A percentile compares a stretch with the other conserved stretches of the same genome.
These are phyloP conservation scores for Colletotrichum godetiae DNA, from an alignment of 2,329 filamentous ascomycete genomes.

Conservation along the genomic window DNA sequence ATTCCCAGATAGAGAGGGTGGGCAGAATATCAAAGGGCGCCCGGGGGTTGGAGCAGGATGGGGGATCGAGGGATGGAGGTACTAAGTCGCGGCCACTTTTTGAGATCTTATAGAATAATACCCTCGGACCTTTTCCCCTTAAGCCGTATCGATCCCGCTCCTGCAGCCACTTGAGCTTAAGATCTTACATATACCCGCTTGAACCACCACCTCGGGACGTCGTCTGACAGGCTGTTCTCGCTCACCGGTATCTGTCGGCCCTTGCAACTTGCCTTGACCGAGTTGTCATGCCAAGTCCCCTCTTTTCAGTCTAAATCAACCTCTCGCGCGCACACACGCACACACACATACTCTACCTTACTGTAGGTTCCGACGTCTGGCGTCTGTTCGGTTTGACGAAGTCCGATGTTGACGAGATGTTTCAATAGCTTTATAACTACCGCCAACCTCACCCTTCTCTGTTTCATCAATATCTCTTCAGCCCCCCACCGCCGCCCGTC, in stretches of 20 bases:
- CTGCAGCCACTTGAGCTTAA: constrained; percentile 27
- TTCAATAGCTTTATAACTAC: background rate
- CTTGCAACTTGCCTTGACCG: constrained; percentile 31
- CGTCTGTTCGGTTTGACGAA: background rate
- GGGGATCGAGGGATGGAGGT: constrained; percentile 1
- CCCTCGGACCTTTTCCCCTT: constrained; percentile 5
- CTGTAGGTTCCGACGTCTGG: constrained; percentile 1
- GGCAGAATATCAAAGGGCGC: background rate
- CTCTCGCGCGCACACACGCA: background rate
- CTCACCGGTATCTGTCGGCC: constrained; percentile 33
- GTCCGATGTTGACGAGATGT: background rate
- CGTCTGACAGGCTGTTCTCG: constrained; percentile 22
- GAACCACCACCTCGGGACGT: constrained; percentile 32
- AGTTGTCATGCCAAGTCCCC: constrained; percentile 31
- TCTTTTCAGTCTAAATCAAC: constrained; percentile 19
- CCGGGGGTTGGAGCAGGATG: background rate
- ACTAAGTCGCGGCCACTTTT: no score
- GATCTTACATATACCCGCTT: constrained; percentile 35
- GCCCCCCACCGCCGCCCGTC: background rate
- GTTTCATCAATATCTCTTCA: background rate
- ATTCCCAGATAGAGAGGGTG: constrained; percentile 2
- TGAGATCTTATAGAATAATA: constrained; percentile 10
- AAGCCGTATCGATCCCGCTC: constrained; percentile 5
- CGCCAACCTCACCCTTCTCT: background rate
- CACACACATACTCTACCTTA: background rate